A percentile compares a stretch with the other conserved stretches of the same genome.
Evolutionary conservation across 2,329 filamentous ascomycete genomes (phyloP).

Genomic region (Cercospora nicotianae): DNA sequence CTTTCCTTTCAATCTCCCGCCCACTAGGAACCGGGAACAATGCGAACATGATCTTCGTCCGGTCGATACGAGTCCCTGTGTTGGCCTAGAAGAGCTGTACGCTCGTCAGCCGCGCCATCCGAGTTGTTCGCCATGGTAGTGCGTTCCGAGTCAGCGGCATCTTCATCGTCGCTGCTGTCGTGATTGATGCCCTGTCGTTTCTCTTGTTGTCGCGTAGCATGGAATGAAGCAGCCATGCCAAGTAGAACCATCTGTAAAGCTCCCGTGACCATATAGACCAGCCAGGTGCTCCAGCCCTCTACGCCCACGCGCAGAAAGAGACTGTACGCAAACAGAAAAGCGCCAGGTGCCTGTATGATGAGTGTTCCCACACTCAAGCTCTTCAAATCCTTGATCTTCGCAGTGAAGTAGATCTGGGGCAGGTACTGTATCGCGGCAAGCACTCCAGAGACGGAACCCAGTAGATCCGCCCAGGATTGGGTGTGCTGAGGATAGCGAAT

Average conservation of each 20-base stretch:
- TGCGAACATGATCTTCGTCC: background rate
- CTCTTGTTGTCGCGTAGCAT: slow-evolving; percentile 1
- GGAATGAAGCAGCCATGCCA: slow-evolving; percentile 64
- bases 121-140: background rate
- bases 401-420: slow-evolving; percentile 92
- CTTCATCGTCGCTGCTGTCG: slow-evolving; percentile 17
- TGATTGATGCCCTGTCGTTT: background rate
- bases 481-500: slow-evolving; percentile 64
- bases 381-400: slow-evolving; percentile 77
- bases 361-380: slow-evolving; percentile 97
- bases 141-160: background rate
- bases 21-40: slow-evolving; percentile 1
- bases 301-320: slow-evolving; percentile 69
- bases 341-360: slow-evolving; percentile 94
- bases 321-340: slow-evolving; percentile 84
- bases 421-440: slow-evolving; percentile 89
- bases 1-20: background rate
- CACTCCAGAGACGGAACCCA: slow-evolving; percentile 75
- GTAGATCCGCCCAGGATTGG: slow-evolving; percentile 76
- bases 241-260: slow-evolving; percentile 79
- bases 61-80: background rate
- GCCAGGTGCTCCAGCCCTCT: slow-evolving; percentile 93
- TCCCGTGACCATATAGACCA: slow-evolving; percentile 84
- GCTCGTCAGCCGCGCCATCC: background rate
- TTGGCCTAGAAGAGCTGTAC: slow-evolving; percentile 1